phyloP scores from a whole-genome alignment of 2,329 filamentous ascomycete species.

The Paracoccidioides lutzii region DNA sequence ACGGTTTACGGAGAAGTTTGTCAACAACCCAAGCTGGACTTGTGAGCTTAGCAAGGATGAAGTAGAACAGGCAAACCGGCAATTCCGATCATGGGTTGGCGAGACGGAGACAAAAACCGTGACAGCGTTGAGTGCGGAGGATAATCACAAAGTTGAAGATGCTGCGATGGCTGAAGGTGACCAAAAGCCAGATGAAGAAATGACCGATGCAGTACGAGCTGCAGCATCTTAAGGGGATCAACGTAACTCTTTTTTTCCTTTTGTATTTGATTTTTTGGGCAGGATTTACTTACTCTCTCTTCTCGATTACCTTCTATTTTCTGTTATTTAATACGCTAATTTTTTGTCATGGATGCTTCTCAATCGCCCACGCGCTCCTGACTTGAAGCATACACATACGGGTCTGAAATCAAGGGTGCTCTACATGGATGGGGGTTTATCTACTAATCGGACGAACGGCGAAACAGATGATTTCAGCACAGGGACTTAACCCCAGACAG shows the following conservation, averaged over 20 bases:
- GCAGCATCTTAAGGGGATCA: constrained; percentile 10
- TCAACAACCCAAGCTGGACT: constrained; percentile 41
- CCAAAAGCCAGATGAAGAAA: constrained; percentile 19
- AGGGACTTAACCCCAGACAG: background rate
- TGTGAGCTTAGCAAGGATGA: constrained; percentile 37
- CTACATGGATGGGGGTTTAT: background rate
- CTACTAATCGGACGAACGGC: background rate
- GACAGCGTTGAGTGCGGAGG: background rate
- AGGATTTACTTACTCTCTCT: constrained; percentile 3
- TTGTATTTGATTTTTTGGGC: constrained; percentile 5
- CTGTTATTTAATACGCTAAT: background rate
- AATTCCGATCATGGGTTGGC: constrained; percentile 36
- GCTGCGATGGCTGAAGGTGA: constrained; percentile 11
- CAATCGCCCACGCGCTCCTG: background rate
- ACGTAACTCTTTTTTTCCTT: constrained; percentile 6
- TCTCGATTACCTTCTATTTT: background rate
- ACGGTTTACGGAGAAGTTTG: constrained; percentile 40
- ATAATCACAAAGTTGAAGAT: constrained; percentile 1
- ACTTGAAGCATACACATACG: background rate
- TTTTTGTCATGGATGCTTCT: background rate
- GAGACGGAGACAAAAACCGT: constrained; percentile 14
- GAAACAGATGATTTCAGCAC: background rate
- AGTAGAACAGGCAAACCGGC: constrained; percentile 35
- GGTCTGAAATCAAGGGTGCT: constrained; percentile 7
- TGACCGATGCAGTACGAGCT: constrained; percentile 21